These are phyloP conservation scores for Eimeria necatrix DNA, from an alignment of 169 alveolate genomes.

Conservation along the genomic window DNA sequence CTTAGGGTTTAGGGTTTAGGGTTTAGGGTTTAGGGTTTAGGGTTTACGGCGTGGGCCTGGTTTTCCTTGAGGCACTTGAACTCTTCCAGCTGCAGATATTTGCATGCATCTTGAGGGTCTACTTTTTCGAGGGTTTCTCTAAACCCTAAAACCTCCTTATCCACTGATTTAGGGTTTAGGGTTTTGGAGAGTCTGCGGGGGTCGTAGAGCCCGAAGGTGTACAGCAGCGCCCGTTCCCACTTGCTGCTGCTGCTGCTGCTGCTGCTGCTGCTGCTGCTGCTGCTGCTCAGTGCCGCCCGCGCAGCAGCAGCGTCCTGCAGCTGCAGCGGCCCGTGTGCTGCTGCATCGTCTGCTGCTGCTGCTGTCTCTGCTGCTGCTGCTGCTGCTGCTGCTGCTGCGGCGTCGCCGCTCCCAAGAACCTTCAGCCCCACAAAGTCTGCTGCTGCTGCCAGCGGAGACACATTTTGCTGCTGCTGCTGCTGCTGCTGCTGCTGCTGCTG, in stretches of 20 bases:
- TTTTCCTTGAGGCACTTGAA: constrained; percentile 87
- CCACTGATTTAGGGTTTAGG: constrained; percentile 83
- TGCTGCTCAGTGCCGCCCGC: not conserved
- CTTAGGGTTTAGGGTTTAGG: constrained; percentile 30
- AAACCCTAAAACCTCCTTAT: constrained; percentile 83
- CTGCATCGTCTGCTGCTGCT: constrained; percentile 2
- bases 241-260: constrained; percentile 63
- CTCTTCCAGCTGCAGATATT: constrained; percentile 88
- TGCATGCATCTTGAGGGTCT: constrained; percentile 91
- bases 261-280: constrained; percentile 64
- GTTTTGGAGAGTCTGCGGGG: constrained; percentile 74
- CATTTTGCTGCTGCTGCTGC: constrained; percentile 43
- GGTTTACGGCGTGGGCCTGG: constrained; percentile 82
- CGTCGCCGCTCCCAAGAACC: constrained; percentile 4
- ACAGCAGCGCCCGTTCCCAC: constrained; percentile 85
- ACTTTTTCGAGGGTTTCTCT: constrained; percentile 86
- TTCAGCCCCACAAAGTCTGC: constrained; percentile 28
- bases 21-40: constrained; percentile 44
- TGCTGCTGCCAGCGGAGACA: constrained; percentile 24
- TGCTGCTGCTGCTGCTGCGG: constrained; percentile 2
- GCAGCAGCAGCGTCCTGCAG: no score
- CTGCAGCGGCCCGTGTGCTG: no score
- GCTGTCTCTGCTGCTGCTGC: constrained; percentile 43
- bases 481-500: constrained; percentile 3
- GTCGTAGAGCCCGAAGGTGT: constrained; percentile 85